A percentile compares a stretch with the other conserved stretches of the same genome.
These are phyloP conservation scores for Metschnikowia borealis DNA, from an alignment of 805 yeast genomes.

Conservation along the genomic window DNA sequence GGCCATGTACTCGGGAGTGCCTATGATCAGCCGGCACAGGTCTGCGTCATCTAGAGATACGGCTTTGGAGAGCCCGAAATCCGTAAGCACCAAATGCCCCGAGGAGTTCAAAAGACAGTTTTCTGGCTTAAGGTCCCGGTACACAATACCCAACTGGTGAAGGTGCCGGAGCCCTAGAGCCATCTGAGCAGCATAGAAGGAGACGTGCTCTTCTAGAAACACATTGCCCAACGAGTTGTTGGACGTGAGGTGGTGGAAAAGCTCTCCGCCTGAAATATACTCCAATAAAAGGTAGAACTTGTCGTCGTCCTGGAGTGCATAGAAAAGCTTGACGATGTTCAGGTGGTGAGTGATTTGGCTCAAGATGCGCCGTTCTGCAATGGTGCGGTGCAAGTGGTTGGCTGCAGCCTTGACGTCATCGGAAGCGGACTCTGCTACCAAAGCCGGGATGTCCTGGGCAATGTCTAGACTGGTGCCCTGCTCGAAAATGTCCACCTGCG, in stretches of 20 bases:
- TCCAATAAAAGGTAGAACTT: constrained; percentile 42
- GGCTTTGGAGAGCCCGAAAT: constrained; percentile 68
- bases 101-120: constrained; percentile 70
- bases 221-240: constrained; percentile 35
- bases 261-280: constrained; percentile 44
- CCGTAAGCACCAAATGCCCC: constrained; percentile 84
- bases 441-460: constrained; percentile 18
- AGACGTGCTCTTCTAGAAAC: constrained; percentile 60
- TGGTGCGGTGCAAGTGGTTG: constrained; percentile 16
- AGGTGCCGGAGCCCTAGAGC: constrained; percentile 72
- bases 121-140: constrained; percentile 87
- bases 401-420: constrained; percentile 9
- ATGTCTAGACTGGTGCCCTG: constrained; percentile 22
- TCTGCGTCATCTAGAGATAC: constrained; percentile 38
- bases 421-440: constrained; percentile 8
- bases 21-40: constrained; percentile 46
- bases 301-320: constrained; percentile 43
- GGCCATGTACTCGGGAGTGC: constrained; percentile 78
- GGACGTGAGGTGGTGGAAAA: constrained; percentile 37
- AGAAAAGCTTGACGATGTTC: constrained; percentile 41
- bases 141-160: constrained; percentile 77
- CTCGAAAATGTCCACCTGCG: constrained; percentile 16
- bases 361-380: constrained; percentile 18
- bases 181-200: constrained; percentile 78
- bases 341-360: constrained; percentile 38